Evolutionary conservation across 2,329 filamentous ascomycete genomes (phyloP).

Genomic region (Paradendryphiella salina): DNA sequence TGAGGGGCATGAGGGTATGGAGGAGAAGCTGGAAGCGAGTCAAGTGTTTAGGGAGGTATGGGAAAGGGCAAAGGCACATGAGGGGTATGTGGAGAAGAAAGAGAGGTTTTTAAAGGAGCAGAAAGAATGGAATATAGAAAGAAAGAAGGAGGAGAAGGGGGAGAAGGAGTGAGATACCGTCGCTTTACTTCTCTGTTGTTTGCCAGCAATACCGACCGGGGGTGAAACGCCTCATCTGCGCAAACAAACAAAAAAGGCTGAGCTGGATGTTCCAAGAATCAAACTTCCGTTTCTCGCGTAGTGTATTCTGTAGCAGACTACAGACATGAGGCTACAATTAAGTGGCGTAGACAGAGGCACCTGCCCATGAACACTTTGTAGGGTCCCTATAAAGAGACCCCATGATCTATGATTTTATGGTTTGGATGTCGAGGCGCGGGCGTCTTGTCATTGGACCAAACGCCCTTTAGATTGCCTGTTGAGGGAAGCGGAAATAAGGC

Average conservation of each 20-base stretch:
- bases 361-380: background rate
- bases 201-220: no score
- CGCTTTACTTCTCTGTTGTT: no score
- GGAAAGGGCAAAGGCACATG: slow-evolving; percentile 52
- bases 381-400: background rate
- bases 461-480: background rate
- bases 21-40: slow-evolving; percentile 57
- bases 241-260: background rate
- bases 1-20: slow-evolving; percentile 50
- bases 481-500: background rate
- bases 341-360: background rate
- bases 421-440: background rate
- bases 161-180: slow-evolving; percentile 1
- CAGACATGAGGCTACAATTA: background rate
- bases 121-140: slow-evolving; percentile 47
- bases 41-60: slow-evolving; percentile 55
- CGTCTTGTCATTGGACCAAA: slow-evolving; percentile 9
- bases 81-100: slow-evolving; percentile 53
- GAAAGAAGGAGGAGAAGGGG: slow-evolving; percentile 9
- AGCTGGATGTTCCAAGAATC: slow-evolving; percentile 1
- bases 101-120: slow-evolving; percentile 54
- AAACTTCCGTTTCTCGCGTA: slow-evolving; percentile 4
- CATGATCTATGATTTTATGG: background rate
- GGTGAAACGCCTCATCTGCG: no score
- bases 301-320: slow-evolving; percentile 2